These are phyloP conservation scores for Astrephomene gubernaculifera DNA, from an alignment of 139 green algal species.

Conservation along the genomic window DNA sequence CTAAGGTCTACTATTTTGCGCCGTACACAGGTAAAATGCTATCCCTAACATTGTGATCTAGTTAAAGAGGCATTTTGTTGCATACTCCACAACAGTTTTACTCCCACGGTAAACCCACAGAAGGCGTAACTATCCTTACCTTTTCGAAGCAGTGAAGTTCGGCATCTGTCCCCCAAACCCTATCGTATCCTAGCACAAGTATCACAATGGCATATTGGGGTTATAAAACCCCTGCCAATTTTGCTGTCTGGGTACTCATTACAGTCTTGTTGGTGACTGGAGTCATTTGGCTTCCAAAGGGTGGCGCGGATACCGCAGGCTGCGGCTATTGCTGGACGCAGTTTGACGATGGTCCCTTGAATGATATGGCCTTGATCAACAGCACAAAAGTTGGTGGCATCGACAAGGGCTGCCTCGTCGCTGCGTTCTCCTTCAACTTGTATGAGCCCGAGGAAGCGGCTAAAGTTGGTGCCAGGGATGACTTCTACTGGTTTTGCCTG, in stretches of 20 bases:
- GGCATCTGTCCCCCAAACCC: too few relatives aligned
- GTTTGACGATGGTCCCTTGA: not conserved
- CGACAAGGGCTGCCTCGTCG: not conserved
- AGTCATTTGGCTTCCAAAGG: not conserved
- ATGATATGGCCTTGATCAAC: too few relatives aligned
- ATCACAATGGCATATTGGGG: constrained; percentile 12
- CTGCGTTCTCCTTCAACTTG: not conserved
- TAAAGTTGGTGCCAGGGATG: not conserved
- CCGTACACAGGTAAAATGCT: too few relatives aligned
- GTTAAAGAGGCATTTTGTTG: too few relatives aligned
- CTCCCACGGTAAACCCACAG: too few relatives aligned
- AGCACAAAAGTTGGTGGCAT: too few relatives aligned
- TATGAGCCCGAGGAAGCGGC: not conserved
- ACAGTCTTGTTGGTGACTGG: not conserved
- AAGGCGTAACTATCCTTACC: too few relatives aligned
- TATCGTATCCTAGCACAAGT: too few relatives aligned
- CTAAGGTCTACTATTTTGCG: too few relatives aligned
- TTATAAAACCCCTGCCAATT: not conserved
- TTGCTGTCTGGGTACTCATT: not conserved
- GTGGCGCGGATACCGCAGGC: not conserved
- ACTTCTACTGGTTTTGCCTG: not conserved
- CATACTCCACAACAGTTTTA: too few relatives aligned
- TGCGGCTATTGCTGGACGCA: not conserved
- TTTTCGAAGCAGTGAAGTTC: too few relatives aligned
- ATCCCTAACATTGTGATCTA: too few relatives aligned